These are phyloP conservation scores for Plasmodium gonderi DNA, from an alignment of 169 alveolate genomes.

Conservation along the genomic window DNA sequence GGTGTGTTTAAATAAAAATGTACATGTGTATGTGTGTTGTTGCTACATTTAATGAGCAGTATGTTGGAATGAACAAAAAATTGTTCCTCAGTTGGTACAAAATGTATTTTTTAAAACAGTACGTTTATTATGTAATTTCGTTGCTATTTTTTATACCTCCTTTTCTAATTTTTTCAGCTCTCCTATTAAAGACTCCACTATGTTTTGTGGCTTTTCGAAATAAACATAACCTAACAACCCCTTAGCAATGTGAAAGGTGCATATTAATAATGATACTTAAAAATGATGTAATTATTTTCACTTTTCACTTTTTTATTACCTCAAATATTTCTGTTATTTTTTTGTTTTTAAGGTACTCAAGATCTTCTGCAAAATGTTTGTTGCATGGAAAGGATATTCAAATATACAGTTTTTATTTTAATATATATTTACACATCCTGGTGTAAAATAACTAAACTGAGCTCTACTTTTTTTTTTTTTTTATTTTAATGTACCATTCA, in stretches of 20 bases:
- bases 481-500: slow-evolving; percentile 42
- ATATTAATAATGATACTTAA: background rate
- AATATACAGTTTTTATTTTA: background rate
- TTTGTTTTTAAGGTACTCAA: slow-evolving; percentile 37
- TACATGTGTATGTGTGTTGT: background rate
- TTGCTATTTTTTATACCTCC: slow-evolving; percentile 13
- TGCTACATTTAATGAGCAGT: background rate
- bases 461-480: background rate
- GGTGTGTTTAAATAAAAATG: background rate
- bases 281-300: background rate
- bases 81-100: background rate
- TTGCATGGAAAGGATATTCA: background rate
- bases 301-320: slow-evolving; percentile 22
- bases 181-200: slow-evolving; percentile 39
- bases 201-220: slow-evolving; percentile 50
- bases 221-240: slow-evolving; percentile 47
- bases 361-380: slow-evolving; percentile 15
- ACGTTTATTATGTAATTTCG: background rate
- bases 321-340: slow-evolving; percentile 53
- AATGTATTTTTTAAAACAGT: background rate
- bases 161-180: slow-evolving; percentile 55
- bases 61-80: background rate
- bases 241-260: slow-evolving; percentile 10
- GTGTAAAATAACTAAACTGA: background rate
- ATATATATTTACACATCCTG: background rate